These are phyloP conservation scores for Flaveria robusta DNA, from an alignment of 129 eudicot species.

Conservation along the genomic window DNA sequence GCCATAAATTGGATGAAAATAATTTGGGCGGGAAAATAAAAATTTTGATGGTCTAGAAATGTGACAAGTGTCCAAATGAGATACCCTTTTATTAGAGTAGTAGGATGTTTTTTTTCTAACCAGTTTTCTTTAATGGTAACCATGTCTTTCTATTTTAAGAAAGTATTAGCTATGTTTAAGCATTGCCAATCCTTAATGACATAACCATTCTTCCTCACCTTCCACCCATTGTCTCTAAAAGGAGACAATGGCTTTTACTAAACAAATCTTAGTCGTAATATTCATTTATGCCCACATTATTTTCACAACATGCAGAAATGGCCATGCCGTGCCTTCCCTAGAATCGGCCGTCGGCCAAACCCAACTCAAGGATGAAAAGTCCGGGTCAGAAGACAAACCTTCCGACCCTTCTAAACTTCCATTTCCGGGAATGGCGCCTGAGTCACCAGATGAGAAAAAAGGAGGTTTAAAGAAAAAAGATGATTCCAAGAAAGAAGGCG, in stretches of 20 bases:
- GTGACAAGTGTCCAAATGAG: too few relatives aligned
- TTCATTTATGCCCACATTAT: constrained; percentile 29
- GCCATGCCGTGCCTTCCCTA: not conserved
- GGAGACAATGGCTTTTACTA: constrained; percentile 48
- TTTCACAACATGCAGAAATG: constrained; percentile 21
- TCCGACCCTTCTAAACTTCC: not conserved
- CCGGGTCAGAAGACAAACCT: not conserved
- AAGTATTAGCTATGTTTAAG: constrained; percentile 38
- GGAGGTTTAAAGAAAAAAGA: not conserved
- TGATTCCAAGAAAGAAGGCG: not conserved
- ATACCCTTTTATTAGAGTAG: too few relatives aligned
- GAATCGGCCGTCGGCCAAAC: not conserved
- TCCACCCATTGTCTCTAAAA: constrained; percentile 32
- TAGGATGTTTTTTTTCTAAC: too few relatives aligned
- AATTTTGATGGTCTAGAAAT: too few relatives aligned
- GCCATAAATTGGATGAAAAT: too few relatives aligned
- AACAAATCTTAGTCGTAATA: constrained; percentile 30
- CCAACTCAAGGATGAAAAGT: not conserved
- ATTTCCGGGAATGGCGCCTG: not conserved
- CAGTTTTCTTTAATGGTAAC: constrained; percentile 1
- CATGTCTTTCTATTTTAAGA: constrained; percentile 27
- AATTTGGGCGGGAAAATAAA: too few relatives aligned
- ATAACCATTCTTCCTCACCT: constrained; percentile 19
- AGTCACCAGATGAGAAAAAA: not conserved
- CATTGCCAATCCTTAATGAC: constrained; percentile 30